These are phyloP conservation scores for Entoloma clypeatum DNA, from an alignment of 1,284 basidiomycete species.

Conservation along the genomic window DNA sequence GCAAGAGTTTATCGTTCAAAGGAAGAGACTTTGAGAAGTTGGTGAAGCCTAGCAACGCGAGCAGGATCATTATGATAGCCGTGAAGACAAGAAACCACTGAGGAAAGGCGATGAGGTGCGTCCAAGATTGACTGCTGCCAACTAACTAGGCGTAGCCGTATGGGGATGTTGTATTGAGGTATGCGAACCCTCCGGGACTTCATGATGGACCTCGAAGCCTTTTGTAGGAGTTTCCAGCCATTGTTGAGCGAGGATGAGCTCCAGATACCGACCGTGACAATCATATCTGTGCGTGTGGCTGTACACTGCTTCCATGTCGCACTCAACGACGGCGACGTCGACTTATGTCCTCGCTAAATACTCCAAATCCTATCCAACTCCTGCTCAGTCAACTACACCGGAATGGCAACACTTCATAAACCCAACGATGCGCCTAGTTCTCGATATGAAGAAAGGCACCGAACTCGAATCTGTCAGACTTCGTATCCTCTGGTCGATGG, in stretches of 20 bases:
- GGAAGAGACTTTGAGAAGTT: slow-evolving; percentile 62
- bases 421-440: slow-evolving; percentile 55
- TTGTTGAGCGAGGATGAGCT: slow-evolving; percentile 17
- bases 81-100: slow-evolving; percentile 78
- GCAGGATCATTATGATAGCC: slow-evolving; percentile 54
- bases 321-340: slow-evolving; percentile 54
- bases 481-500: slow-evolving; percentile 60
- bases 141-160: slow-evolving; percentile 70
- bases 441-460: slow-evolving; percentile 56
- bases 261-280: slow-evolving; percentile 5
- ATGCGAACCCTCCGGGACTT: slow-evolving; percentile 43
- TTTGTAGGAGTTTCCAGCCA: slow-evolving; percentile 23
- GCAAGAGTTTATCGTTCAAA: slow-evolving; percentile 80
- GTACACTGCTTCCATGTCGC: slow-evolving; percentile 39
- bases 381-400: slow-evolving; percentile 25
- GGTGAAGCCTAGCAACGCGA: slow-evolving; percentile 74
- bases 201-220: slow-evolving; percentile 35
- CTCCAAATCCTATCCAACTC: slow-evolving; percentile 54
- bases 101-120: slow-evolving; percentile 10
- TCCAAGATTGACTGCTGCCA: slow-evolving; percentile 10
- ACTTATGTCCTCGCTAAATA: slow-evolving; percentile 61
- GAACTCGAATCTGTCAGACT: slow-evolving; percentile 59
- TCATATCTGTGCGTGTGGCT: slow-evolving; percentile 8
- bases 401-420: slow-evolving; percentile 80
- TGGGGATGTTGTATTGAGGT: slow-evolving; percentile 64